Percentiles rank a stretch among this genome's conserved stretches.
Evolutionary conservation across 345 rosid genomes (phyloP).

Genomic region (Citrus australasica): DNA sequence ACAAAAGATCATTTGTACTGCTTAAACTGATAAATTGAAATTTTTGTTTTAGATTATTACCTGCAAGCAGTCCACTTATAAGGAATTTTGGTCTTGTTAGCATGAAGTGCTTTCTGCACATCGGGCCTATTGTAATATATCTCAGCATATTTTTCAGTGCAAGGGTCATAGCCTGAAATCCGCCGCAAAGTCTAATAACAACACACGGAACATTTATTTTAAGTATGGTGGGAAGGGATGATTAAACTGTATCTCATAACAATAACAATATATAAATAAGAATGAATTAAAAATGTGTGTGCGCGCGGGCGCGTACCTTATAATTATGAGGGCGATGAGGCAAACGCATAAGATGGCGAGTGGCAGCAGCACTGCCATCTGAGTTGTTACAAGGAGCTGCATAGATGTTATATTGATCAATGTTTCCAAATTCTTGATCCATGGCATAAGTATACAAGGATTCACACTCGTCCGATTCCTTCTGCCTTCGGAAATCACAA

Average conservation of each 20-base stretch:
- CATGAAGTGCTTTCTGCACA: conserved; percentile 89
- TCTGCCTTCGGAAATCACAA: conserved; percentile 75
- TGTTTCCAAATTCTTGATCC: conserved; percentile 94
- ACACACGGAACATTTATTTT: too few species aligned
- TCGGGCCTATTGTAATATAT: conserved; percentile 85
- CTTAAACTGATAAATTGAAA: too few species aligned
- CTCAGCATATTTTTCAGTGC: conserved; percentile 96
- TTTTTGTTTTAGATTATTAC: too few species aligned
- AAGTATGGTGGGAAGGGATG: too few species aligned
- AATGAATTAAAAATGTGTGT: too few species aligned
- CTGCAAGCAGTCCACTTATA: conserved; percentile 70
- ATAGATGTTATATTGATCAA: conserved; percentile 93
- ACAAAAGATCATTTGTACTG: too few species aligned
- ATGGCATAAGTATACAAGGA: conserved; percentile 83
- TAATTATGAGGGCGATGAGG: conserved; percentile 54
- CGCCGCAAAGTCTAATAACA: conserved; percentile 47
- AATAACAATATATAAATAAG: too few species aligned
- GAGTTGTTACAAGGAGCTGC: conserved; percentile 89
- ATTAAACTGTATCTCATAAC: too few species aligned
- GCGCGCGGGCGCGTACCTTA: rapidly evolving
- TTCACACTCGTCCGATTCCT: conserved; percentile 86
- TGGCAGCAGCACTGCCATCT: conserved; percentile 41
- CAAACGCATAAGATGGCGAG: conserved; percentile 45
- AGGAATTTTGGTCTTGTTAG: conserved; percentile 64
- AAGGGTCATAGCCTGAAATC: conserved; percentile 92